phyloP scores from a whole-genome alignment of 1,284 basidiomycete genomes.

The Limonomyces culmigenus region DNA sequence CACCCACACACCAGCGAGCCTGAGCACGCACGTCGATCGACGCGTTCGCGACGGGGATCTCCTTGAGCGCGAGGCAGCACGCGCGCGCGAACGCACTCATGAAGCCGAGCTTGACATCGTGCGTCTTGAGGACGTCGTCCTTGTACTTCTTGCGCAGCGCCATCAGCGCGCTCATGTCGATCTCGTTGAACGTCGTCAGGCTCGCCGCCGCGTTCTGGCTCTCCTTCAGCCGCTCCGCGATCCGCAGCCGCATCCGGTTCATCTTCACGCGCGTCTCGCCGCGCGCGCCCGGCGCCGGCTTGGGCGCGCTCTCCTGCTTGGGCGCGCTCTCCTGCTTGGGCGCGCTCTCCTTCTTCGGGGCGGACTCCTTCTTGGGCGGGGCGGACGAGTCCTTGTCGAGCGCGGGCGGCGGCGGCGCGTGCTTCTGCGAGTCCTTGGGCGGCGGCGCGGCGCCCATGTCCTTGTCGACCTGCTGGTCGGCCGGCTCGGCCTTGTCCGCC shows the following conservation, averaged over 20 bases:
- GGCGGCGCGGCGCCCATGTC: slow-evolving; percentile 28
- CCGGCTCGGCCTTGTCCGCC: slow-evolving; percentile 26
- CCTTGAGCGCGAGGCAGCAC: slow-evolving; percentile 71
- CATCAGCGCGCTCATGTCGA: slow-evolving; percentile 96
- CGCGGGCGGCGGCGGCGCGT: slow-evolving; percentile 21
- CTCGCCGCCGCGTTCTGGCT: slow-evolving; percentile 96
- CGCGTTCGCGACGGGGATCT: slow-evolving; percentile 91
- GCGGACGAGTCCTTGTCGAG: slow-evolving; percentile 14
- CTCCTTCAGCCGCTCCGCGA: slow-evolving; percentile 95
- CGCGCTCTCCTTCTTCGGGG: slow-evolving; percentile 22
- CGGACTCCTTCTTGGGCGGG: slow-evolving; percentile 16
- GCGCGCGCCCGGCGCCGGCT: slow-evolving; percentile 37
- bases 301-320: slow-evolving; percentile 16
- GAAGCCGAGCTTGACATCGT: slow-evolving; percentile 95
- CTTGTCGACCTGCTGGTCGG: slow-evolving; percentile 32
- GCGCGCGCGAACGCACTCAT: slow-evolving; percentile 97
- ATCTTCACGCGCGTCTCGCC: slow-evolving; percentile 91
- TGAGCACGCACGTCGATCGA: slow-evolving; percentile 51
- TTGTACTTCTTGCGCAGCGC: slow-evolving; percentile 93
- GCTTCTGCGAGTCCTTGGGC: slow-evolving; percentile 14
- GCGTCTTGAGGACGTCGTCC: slow-evolving; percentile 81
- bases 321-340: slow-evolving; percentile 17
- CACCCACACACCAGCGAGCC: slow-evolving; percentile 10
- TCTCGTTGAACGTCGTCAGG: slow-evolving; percentile 98
- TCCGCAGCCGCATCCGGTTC: slow-evolving; percentile 94